Conservation (phyloP, 2,329 filamentous ascomycete genomes). For the Myriosclerotinia duriaeana region DNA sequence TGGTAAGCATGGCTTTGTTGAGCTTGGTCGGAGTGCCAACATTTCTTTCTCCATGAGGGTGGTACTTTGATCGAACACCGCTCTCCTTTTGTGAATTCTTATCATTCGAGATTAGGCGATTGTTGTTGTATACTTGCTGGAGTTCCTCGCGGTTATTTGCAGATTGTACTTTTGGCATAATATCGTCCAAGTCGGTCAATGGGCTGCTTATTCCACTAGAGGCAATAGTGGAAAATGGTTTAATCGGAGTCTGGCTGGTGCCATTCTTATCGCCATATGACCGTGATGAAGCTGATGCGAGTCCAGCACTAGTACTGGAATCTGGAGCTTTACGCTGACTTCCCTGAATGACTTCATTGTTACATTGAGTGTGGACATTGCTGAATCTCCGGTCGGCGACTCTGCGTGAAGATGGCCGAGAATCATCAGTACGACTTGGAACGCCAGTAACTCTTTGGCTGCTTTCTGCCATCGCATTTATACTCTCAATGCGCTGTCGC, state of each 20-base stretch:
- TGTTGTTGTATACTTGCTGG: slow-evolving; percentile 15
- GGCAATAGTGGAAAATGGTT: slow-evolving; percentile 18
- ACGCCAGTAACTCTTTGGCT: neutral
- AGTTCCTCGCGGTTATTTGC: slow-evolving; percentile 17
- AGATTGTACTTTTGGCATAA: slow-evolving; percentile 11
- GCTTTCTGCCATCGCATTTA: neutral
- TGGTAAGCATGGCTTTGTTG: neutral
- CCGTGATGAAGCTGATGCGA: neutral
- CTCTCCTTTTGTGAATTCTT: neutral
- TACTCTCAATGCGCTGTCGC: neutral
- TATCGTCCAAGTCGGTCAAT: slow-evolving; percentile 14
- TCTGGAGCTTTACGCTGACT: neutral
- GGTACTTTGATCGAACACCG: slow-evolving; percentile 5
- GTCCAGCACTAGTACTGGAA: neutral
- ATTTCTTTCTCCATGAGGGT: neutral
- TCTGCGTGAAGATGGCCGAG: slow-evolving; percentile 7
- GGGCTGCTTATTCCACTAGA: slow-evolving; percentile 21
- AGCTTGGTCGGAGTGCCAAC: slow-evolving; percentile 1
- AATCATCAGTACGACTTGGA: neutral
- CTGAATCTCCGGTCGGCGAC: slow-evolving; percentile 15
- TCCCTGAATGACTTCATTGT: neutral
- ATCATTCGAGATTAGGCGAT: neutral
- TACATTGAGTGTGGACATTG: neutral
- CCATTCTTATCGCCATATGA: neutral
- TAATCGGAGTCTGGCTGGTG: slow-evolving; percentile 7